Percentiles rank a stretch among this genome's conserved stretches.
Conservation (phyloP, 805 yeast species). For the Saturnispora kantuleensis region DNA sequence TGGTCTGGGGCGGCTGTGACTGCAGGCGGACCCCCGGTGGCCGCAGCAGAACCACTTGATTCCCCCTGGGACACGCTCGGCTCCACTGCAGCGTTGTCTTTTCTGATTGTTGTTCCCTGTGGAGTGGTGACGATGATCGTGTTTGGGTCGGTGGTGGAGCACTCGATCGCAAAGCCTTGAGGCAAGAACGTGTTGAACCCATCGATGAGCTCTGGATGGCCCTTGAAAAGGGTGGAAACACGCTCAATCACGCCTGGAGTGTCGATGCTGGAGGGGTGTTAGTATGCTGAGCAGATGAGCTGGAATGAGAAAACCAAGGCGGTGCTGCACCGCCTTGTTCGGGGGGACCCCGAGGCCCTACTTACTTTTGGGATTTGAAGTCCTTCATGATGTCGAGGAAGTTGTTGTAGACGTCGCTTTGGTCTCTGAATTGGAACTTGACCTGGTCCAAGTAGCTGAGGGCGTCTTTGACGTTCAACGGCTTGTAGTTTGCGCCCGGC, state of each 20-base stretch:
- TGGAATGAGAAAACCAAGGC: background rate
- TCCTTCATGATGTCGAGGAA: slow-evolving; percentile 98
- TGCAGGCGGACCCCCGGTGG: background rate
- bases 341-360: too few species aligned
- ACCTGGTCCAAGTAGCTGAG: slow-evolving; percentile 92
- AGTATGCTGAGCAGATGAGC: slow-evolving; percentile 10
- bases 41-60: background rate
- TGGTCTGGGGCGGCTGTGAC: slow-evolving; percentile 13
- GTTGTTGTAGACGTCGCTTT: slow-evolving; percentile 93
- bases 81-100: slow-evolving; percentile 33
- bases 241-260: slow-evolving; percentile 98
- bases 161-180: slow-evolving; percentile 89
- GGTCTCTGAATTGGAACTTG: slow-evolving; percentile 80
- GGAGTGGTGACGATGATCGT: slow-evolving; percentile 96
- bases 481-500: slow-evolving; percentile 42
- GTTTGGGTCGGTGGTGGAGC: slow-evolving; percentile 86
- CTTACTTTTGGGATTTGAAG: slow-evolving; percentile 81
- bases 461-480: slow-evolving; percentile 93
- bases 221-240: slow-evolving; percentile 82
- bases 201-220: slow-evolving; percentile 88
- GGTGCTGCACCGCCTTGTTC: slow-evolving; percentile 3
- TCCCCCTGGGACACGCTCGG: too few species aligned
- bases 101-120: slow-evolving; percentile 71
- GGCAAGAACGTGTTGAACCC: slow-evolving; percentile 97
- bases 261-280: slow-evolving; percentile 47